A percentile compares a stretch with the other conserved stretches of the same genome.
Conservation (phyloP, 371 early-diverging fungal genomes). For the Syncephalastrum monosporum region DNA sequence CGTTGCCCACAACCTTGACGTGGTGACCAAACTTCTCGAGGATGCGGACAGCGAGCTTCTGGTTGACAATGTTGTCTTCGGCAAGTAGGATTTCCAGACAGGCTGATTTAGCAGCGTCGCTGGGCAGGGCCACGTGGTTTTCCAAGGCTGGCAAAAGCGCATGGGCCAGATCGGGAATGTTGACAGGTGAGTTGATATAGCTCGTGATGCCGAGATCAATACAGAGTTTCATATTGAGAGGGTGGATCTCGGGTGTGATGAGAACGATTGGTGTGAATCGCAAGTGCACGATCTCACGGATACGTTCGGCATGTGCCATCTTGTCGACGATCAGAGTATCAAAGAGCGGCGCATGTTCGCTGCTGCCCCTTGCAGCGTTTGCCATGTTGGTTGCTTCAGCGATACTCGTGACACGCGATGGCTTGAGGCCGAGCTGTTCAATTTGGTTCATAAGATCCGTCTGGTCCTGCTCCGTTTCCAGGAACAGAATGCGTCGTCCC, state of each 20-base stretch:
- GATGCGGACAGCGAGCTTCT: constrained; percentile 70
- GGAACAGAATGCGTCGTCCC: constrained; percentile 49
- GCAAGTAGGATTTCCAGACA: constrained; percentile 72
- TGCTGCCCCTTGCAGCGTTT: constrained; percentile 15
- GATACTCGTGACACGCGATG: constrained; percentile 25
- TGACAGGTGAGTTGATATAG: constrained; percentile 61
- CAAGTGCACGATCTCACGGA: constrained; percentile 49
- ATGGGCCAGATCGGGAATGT: constrained; percentile 55
- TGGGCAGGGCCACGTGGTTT: constrained; percentile 56
- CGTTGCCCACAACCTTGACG: constrained; percentile 69
- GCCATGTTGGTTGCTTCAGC: constrained; percentile 38
- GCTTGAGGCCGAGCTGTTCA: constrained; percentile 17
- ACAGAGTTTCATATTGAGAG: constrained; percentile 59
- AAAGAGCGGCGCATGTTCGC: constrained; percentile 26
- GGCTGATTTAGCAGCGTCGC: constrained; percentile 44
- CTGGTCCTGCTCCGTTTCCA: constrained; percentile 36
- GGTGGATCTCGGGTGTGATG: constrained; percentile 40
- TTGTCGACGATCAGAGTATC: constrained; percentile 49
- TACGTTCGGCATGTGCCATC: constrained; percentile 29
- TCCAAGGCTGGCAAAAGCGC: constrained; percentile 68
- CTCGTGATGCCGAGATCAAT: constrained; percentile 68
- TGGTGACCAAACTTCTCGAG: constrained; percentile 72
- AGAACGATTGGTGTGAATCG: constrained; percentile 66
- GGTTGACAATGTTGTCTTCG: constrained; percentile 82
- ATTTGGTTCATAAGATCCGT: constrained; percentile 21